These are phyloP conservation scores for Penicillium sp. DNA, from an alignment of 2,329 filamentous ascomycete genomes.

Conservation along the genomic window DNA sequence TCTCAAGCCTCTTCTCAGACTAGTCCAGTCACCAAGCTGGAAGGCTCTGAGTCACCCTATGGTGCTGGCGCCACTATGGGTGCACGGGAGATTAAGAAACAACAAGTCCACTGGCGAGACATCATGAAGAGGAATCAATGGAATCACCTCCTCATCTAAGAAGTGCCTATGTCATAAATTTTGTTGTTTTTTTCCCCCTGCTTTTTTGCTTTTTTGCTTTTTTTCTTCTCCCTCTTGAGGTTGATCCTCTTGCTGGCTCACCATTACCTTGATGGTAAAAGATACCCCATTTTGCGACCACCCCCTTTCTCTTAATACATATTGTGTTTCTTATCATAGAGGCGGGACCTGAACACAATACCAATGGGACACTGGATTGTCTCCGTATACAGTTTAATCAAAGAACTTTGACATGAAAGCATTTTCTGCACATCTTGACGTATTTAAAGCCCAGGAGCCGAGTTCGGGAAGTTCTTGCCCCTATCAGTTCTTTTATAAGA, in stretches of 20 bases:
- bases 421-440: not conserved
- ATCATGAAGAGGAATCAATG: constrained; percentile 88
- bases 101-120: constrained; percentile 90
- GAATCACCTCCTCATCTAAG: constrained; percentile 87
- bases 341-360: not conserved
- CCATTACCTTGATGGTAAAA: not conserved
- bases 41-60: constrained; percentile 20
- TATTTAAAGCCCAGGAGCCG: not conserved
- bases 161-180: not conserved
- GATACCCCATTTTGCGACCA: not conserved
- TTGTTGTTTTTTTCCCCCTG: not conserved
- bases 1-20: constrained; percentile 1
- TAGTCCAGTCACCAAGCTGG: constrained; percentile 21
- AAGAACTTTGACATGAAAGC: not conserved
- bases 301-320: not conserved
- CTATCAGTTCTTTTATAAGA: too few relatives aligned
- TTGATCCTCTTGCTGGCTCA: not conserved
- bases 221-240: not conserved
- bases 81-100: constrained; percentile 36
- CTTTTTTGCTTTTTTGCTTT: not conserved
- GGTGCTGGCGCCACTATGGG: not conserved
- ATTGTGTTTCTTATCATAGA: not conserved
- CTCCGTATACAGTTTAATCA: not conserved
- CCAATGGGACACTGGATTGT: not conserved
- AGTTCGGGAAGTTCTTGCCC: too few relatives aligned